Evolutionary conservation across 805 yeast species (phyloP).

Genomic region (Ogataea pilisensis): DNA sequence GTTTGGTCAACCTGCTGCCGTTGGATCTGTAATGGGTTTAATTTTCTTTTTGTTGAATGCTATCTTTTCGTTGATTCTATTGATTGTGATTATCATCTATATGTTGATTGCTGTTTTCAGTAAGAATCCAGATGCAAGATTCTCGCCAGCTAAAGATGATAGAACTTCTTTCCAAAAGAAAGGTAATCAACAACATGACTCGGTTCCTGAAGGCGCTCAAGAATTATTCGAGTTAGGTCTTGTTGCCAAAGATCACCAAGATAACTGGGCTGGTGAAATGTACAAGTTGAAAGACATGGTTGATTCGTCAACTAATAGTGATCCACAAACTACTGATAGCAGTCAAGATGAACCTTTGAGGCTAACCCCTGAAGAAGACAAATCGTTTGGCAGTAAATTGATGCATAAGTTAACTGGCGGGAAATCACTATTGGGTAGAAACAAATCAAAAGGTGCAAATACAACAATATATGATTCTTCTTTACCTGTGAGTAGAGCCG

Average conservation of each 20-base stretch:
- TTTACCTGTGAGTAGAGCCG: conserved; percentile 1
- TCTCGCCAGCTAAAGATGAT: conserved; percentile 87
- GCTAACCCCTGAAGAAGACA: conserved; percentile 32
- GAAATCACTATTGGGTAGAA: conserved; percentile 31
- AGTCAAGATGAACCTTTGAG: conserved; percentile 26
- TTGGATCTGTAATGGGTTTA: conserved; percentile 86
- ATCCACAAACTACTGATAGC: conserved; percentile 12
- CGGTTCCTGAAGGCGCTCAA: conserved; percentile 31
- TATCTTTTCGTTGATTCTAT: conserved; percentile 72
- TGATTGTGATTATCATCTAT: conserved; percentile 66
- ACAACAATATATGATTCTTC: not conserved
- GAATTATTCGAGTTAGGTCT: conserved; percentile 71
- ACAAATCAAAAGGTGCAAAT: conserved; percentile 10
- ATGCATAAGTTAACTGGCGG: conserved; percentile 42
- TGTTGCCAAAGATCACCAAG: conserved; percentile 79
- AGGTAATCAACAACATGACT: conserved; percentile 8
- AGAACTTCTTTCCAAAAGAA: conserved; percentile 78
- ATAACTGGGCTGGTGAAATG: conserved; percentile 70
- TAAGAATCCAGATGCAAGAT: conserved; percentile 84
- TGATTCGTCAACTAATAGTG: conserved; percentile 20
- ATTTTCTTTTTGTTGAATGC: conserved; percentile 86
- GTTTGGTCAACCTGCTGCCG: conserved; percentile 76
- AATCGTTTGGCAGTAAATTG: conserved; percentile 38
- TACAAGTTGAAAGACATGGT: conserved; percentile 39
- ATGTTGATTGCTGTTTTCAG: conserved; percentile 60